Base-by-base conservation (phyloP, 768 basidiomycete genomes). In the Boletus eberwhitei region DNA sequence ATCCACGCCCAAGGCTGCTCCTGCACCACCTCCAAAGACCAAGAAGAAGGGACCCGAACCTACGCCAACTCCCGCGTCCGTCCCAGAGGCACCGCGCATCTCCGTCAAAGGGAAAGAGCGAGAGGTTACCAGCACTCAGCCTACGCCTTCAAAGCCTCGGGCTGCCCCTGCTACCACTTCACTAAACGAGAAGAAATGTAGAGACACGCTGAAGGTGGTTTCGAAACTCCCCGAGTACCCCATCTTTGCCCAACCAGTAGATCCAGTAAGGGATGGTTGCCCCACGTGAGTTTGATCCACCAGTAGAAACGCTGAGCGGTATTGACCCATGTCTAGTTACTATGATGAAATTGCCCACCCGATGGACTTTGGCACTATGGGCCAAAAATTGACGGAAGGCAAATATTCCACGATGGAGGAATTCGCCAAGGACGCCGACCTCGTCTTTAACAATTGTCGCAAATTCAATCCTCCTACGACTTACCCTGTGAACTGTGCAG, bases 301-400 rank as follows among this genome's bases (percentile, higher is more conserved):
- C 3, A 13, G 32, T 42, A 35, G 48, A 14, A 48, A 12, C 12
- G 24, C 52, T 32, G 8, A 31, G 21, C n/a, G 14, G 38, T 36
- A 29, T 32, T 53, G 47, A 59, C 37, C 41, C 57, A 17, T 32
- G 17, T 62, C 40, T 48, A 97, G 93, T 19, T 98, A 98, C 70
- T 84, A 90, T 57, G 85, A 95, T 5, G 96, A 98, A 72, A 96
- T 98, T 65, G 73, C 82, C 55, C 74, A 88, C 59, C 96, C 96
- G 7, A 98, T 98, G 96, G 94, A 98, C 72, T 85, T 98, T 49
- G 83, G 83, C 9, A 96, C 95, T 2, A 89, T 97, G 60, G 69
- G 70, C 14, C 73, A 76, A 37, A 92, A 90, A 64, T 74, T 97
- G 55, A 76, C 79, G 37, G 74, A 81, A 48, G 81, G 78, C 46